Evolutionary conservation across 1,139 yeast species (phyloP), one percentile per base, ranked within the genome.

Genomic region (Yueomyces sp.): DNA sequence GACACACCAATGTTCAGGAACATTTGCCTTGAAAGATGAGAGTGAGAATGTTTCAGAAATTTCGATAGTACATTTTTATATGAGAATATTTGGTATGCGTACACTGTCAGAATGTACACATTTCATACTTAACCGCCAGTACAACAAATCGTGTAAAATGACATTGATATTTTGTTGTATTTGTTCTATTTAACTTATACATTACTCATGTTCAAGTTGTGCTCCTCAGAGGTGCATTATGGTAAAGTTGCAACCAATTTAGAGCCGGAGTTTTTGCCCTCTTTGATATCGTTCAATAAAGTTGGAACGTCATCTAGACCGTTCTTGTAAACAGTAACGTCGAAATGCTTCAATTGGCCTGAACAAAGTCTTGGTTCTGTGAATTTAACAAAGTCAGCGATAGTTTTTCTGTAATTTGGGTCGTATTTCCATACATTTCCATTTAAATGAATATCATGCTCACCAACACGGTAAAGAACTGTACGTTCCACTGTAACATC

Each of bases 351-450:
- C 35, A 12, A 12, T 12, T 12, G 12, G 12, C 12, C 12, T 12
- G 12, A 12, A 12, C 12, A 12, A 12, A 12, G 59, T 49, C 50
- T 50, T 36, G 55, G 53, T n/a, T 42, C 48, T 26, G 56, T 46
- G 45, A 51, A 54, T 32, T 50, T 42, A 35, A 59, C 42, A 38
- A 55, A 53, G 9, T 53, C 49, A 28, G 46, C 41, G 25, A 48
- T 46, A 12, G 43, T 47, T 28, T 48, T 41, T 43, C 57, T 52
- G 50, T 51, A 55, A 8, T 30, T 30, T 30, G 44, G 34, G 30
- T 61, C 62, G 36, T 57, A 53, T 37, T 57, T 57, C 33, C 55
- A 53, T 12, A 30, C 58, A 8, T 44, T 33, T 35, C 64, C 64
- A 4, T 42, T 38, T 5, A 49, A 50, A 19, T 12, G 12, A 12